Percentiles rank a stretch among this genome's conserved stretches.
Conservation (phyloP, 352 stramenopile species). For the Thraustotheca clavata region DNA sequence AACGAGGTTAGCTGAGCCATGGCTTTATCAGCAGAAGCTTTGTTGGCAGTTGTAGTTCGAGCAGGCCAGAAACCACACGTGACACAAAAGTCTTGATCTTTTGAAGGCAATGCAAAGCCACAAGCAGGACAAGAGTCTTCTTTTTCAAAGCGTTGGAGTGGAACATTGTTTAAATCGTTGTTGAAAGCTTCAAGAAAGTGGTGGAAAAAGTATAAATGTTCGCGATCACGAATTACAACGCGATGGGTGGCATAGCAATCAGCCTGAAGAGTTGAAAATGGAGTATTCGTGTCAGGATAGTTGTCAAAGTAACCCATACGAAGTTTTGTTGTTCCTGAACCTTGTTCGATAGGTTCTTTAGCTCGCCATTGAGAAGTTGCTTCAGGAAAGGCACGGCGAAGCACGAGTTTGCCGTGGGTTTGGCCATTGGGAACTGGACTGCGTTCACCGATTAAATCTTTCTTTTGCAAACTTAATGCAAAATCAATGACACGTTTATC, state of each 20-base stretch:
- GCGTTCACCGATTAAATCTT: slow-evolving; percentile 52
- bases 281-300: slow-evolving; percentile 30
- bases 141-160: slow-evolving; percentile 9
- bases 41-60: slow-evolving; percentile 41
- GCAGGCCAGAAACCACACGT: slow-evolving; percentile 59
- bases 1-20: slow-evolving; percentile 29
- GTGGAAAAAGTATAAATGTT: slow-evolving; percentile 65
- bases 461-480: slow-evolving; percentile 43
- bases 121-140: slow-evolving; percentile 34
- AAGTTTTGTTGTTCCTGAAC: slow-evolving; percentile 59
- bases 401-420: slow-evolving; percentile 65
- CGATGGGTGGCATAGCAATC: slow-evolving; percentile 29
- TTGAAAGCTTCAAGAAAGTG: slow-evolving; percentile 48
- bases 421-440: slow-evolving; percentile 45
- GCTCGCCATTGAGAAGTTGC: slow-evolving; percentile 73
- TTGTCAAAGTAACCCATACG: slow-evolving; percentile 54
- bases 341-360: slow-evolving; percentile 85
- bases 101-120: slow-evolving; percentile 37
- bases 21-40: slow-evolving; percentile 39
- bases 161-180: slow-evolving; percentile 37
- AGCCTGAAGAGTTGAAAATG: slow-evolving; percentile 33
- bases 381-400: slow-evolving; percentile 80
- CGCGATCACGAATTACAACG: slow-evolving; percentile 53
- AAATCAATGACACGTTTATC: slow-evolving; percentile 62
- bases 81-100: slow-evolving; percentile 42